phyloP scores from a whole-genome alignment of 169 alveolate genomes.

The Cryptosporidium meleagridis region DNA sequence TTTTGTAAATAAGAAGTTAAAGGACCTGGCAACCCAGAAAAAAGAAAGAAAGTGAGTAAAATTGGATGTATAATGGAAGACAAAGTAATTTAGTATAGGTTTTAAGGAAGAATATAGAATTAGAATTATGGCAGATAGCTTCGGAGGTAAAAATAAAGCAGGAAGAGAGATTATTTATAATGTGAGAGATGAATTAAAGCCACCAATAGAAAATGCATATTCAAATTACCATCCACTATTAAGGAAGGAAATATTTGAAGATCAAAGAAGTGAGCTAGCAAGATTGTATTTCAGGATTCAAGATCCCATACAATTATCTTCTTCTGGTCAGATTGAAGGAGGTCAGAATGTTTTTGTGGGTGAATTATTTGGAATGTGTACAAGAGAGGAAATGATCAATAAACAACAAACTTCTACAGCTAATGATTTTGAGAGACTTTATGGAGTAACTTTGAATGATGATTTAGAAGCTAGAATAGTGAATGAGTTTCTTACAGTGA shows the following conservation, averaged over 20 bases:
- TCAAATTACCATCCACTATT: slow-evolving; percentile 15
- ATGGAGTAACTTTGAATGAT: slow-evolving; percentile 74
- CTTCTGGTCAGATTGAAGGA: neutral
- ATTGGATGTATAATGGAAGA: neutral
- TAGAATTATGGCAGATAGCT: slow-evolving; percentile 11
- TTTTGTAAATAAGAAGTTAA: neutral
- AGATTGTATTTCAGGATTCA: slow-evolving; percentile 29
- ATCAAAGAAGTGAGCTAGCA: neutral
- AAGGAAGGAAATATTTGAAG: slow-evolving; percentile 44
- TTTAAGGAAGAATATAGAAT: neutral
- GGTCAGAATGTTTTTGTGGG: slow-evolving; percentile 78
- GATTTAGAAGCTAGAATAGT: slow-evolving; percentile 83
- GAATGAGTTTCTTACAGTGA: slow-evolving; percentile 81
- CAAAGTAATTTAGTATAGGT: neutral
- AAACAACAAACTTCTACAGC: slow-evolving; percentile 85
- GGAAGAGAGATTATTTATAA: slow-evolving; percentile 46
- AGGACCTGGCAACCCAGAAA: neutral
- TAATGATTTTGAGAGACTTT: slow-evolving; percentile 84
- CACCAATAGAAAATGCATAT: slow-evolving; percentile 38
- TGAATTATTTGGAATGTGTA: slow-evolving; percentile 83
- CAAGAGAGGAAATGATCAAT: slow-evolving; percentile 82
- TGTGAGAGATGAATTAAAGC: slow-evolving; percentile 26
- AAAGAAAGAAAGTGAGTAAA: neutral
- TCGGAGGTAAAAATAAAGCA: slow-evolving; percentile 25
- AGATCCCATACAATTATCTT: slow-evolving; percentile 40